Base-by-base conservation (phyloP, 495 filamentous ascomycete genomes). In the Penicillium paxilli region DNA sequence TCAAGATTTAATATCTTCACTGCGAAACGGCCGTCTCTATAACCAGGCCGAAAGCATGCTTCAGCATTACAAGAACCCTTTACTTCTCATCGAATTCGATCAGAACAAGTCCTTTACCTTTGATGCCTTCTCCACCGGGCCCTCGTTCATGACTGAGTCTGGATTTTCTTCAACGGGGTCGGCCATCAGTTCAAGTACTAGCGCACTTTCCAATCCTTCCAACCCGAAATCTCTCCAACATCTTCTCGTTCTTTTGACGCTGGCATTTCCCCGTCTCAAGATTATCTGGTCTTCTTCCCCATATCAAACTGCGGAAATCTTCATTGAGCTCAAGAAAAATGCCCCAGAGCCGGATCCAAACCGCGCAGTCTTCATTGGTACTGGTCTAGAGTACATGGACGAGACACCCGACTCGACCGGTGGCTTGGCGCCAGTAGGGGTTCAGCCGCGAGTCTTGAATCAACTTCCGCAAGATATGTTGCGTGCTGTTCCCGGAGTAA, bases 271-370 rank as follows among this genome's bases (percentile, higher is more conserved):
- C 3, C 81, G 83, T 7, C 79, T 98, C 23, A 86, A 88, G 48
- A 87, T 98, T 47, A 92, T 98, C 57, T 98, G 94, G 94, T 93
- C 89, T 8, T 89, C 85, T 0, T 90, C 84, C 16, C 93, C 94
- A 0, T 97, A 96, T 66, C 93, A 98, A 68, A 98, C 95, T 1
- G 94, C 94, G 5, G 91, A 96, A 73, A 98, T 98, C 55, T 98
- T 98, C 68, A 86, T 90, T 32, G 88, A 92, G 60, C 77, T 98
- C 20, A 98, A 98, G 75, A 89, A 90, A 60, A 84, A 88, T 52
- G 85, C 89, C 56, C 77, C 86, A 4, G 94, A 98, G 72, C 95
- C 94, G 1, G 91, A 98, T 67, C 95, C 95, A 12, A 80, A 96
- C 20, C 84, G 82, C 3, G 94, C 95, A 2, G 90, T 96, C 4